Evolutionary conservation across 2,329 filamentous ascomycete species (phyloP).

Genomic region (Colletotrichum salicis): DNA sequence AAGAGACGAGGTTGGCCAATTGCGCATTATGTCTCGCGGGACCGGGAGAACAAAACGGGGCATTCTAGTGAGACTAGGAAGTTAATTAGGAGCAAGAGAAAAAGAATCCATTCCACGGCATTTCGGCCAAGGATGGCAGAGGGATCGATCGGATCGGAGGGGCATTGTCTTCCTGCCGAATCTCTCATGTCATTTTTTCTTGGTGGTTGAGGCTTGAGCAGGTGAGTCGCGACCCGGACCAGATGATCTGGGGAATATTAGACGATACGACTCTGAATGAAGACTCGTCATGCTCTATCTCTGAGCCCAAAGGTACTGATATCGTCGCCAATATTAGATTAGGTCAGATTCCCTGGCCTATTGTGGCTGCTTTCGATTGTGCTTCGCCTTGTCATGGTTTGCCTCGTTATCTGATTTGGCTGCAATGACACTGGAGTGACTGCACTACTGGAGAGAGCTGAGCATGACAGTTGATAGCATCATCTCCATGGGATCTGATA

Average conservation of each 20-base stretch:
- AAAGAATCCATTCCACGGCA: neutral
- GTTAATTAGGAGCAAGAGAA: neutral
- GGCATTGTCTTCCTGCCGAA: conserved; percentile 6
- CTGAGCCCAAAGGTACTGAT: conserved; percentile 7
- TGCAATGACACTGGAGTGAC: conserved; percentile 2
- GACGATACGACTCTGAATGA: conserved; percentile 30
- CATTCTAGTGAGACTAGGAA: neutral
- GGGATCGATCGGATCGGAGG: conserved; percentile 33
- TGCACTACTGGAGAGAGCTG: neutral
- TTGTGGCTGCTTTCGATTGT: conserved; percentile 7
- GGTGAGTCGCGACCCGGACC: neutral
- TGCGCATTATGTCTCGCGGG: conserved; percentile 22
- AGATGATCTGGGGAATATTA: conserved; percentile 27
- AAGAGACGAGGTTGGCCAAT: conserved; percentile 29
- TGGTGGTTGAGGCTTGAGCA: conserved; percentile 1
- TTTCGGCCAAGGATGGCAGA: neutral
- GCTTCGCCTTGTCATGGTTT: conserved; percentile 9
- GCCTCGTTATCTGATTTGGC: conserved; percentile 15
- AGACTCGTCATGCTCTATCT: conserved; percentile 26
- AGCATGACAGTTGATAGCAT: conserved; percentile 15
- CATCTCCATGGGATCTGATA: neutral
- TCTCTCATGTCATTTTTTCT: conserved; percentile 4
- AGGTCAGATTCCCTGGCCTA: neutral
- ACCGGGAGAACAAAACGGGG: conserved; percentile 27
- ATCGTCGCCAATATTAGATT: neutral